Evolutionary conservation across 805 yeast genomes (phyloP), one percentile per base, ranked within the genome.

Genomic region (Kuraishia piskuri): DNA sequence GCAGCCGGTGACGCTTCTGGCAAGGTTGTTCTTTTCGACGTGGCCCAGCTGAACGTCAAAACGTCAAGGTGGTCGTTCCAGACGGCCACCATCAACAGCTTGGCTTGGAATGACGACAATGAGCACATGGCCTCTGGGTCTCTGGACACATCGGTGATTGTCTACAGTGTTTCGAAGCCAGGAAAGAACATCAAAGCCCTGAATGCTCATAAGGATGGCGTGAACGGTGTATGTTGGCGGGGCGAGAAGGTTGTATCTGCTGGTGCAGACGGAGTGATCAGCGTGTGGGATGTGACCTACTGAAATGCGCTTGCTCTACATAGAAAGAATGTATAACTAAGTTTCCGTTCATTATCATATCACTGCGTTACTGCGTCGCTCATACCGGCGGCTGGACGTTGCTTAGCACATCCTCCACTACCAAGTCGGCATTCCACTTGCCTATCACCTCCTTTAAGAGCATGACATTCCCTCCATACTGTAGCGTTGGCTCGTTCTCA

Each of bases 1-100:
- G 98, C 98, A 0, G 87, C 86, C 23, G 97, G 97, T 52, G 97
- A 91, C 62, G 75, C 76, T 4, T 75, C 86, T 52, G 99, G 99
- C 36, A 94, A 92, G 67, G 89, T 90, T 58, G 69, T 84, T n/a
- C 74, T 91, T 40, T 90, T 81, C 68, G 76, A 81, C 57, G 65
- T 82, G 6, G 66, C 65, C 2, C 83, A 82, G 45, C 78, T 73
- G 51, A 59, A 77, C 2, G 70, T 88, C 7, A 77, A 83, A 40
- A 90, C 98, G 2, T 82, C 95, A 0, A 80, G 97, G 65, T 94
- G 99, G 99, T 85, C 96, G 0, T 92, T 89, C 82, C 97, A 94
- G 66, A 88, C 91, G 1, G 85, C 96, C 54, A 83, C 79, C 53
- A 86, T 94, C 57, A 82, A 81, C 55, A 78, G 84, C 26, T 87